Conservation (phyloP, 177 flowering plant species). For the Vitis hybrid region DNA sequence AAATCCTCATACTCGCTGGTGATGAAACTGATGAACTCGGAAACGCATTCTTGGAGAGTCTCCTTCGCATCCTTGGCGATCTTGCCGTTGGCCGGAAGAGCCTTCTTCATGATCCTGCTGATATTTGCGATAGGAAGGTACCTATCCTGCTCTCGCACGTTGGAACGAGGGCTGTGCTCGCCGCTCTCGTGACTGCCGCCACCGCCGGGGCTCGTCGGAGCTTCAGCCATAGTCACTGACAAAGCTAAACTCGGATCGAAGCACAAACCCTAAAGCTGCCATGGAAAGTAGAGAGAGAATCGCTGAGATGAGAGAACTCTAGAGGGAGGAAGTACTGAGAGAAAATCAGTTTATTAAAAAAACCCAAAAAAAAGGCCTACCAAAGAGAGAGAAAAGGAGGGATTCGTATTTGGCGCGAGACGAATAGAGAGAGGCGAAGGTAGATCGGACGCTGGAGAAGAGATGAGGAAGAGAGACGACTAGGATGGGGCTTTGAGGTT, state of each 20-base stretch:
- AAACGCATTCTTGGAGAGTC: slow-evolving; percentile 41
- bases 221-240: slow-evolving; percentile 22
- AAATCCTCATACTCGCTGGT: slow-evolving; percentile 32
- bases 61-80: slow-evolving; percentile 47
- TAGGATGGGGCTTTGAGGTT: slow-evolving; percentile 13
- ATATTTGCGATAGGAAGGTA: no score
- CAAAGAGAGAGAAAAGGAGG: background rate
- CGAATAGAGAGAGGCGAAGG: slow-evolving; percentile 1
- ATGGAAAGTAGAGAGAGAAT: slow-evolving; percentile 2
- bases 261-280: slow-evolving; percentile 16
- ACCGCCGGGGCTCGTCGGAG: slow-evolving; percentile 29
- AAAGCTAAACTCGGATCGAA: slow-evolving; percentile 1
- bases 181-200: slow-evolving; percentile 31
- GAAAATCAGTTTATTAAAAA: background rate
- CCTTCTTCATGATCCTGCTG: no score
- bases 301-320: no score
- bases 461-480: slow-evolving; percentile 21
- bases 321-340: background rate
- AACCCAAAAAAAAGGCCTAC: background rate
- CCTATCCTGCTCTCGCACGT: no score
- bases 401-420: slow-evolving; percentile 15
- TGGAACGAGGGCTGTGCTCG: slow-evolving; percentile 21
- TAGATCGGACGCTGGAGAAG: slow-evolving; percentile 36
- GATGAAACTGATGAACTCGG: slow-evolving; percentile 42
- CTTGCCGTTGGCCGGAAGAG: background rate